Evolutionary conservation across 495 filamentous ascomycete genomes (phyloP), one percentile per base, ranked within the genome.

Genomic region (Hypoxylon trugodes): DNA sequence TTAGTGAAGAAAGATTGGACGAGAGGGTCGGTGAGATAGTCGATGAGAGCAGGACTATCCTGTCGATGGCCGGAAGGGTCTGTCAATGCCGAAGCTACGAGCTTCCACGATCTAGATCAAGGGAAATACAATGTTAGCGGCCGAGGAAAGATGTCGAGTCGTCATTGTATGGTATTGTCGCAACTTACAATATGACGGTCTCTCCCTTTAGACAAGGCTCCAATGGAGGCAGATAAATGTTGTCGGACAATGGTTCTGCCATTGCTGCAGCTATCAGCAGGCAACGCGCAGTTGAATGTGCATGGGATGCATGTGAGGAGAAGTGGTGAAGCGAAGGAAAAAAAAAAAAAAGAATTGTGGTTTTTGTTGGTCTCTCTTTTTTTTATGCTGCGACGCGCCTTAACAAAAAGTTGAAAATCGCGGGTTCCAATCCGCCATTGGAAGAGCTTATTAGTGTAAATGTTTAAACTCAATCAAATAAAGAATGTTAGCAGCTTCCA

Each of bases 51-150:
- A 47, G 76, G 61, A 50, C 73, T 77, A 61, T 81, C 78, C 25
- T 83, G 78, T 45, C 75, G 72, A 57, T 81, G 74, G 47, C 72
- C 68, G 15, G 81, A 72, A 12, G 79, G 69, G 51, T 88, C 81
- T 70, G 81, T 83, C 33, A 92, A 79, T 9, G 86, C 85, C 21
- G 83, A 80, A 59, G 89, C 92, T 41, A 87, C 86, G 48, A 84
- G 78, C 71, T 82, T 87, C 92, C 92, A 96, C 46, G 92, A 91
- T 68, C 90, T 93, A 56, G 12, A 35, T 16, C 15, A 0, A 49
- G 73, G 22, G 68, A 46, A 68, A 51, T 2, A 19, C 41, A 12
- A 35, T 15, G 37, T 73, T 59, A 69, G 64, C 49, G 52, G 8
- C 6, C 33, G 45, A 51, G 32, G 36, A 18, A n/a, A n/a, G n/a